Percentiles rank a stretch among this genome's conserved stretches.
These are phyloP conservation scores for Hemileia vastatrix DNA, from an alignment of 1,284 basidiomycete species.

Conservation along the genomic window DNA sequence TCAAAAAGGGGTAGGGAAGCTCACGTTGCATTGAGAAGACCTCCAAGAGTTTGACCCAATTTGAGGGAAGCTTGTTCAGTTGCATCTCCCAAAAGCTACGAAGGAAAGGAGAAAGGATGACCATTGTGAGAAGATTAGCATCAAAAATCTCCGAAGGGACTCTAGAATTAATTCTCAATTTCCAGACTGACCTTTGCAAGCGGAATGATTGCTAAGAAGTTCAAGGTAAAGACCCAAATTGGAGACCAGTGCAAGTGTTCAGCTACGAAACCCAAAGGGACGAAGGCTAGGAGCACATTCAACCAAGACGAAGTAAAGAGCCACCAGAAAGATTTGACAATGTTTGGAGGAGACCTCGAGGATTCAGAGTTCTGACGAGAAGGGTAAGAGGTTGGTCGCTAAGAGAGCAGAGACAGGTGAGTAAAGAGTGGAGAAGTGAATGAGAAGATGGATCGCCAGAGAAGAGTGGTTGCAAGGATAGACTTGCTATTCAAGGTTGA, in stretches of 20 bases:
- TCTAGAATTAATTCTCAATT: too few species aligned
- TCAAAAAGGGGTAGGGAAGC: neutral
- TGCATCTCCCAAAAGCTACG: constrained; percentile 69
- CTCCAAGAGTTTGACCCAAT: constrained; percentile 70
- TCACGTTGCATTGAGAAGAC: constrained; percentile 77
- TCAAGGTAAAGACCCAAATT: constrained; percentile 63
- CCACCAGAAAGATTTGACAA: constrained; percentile 57
- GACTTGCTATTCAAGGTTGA: too few species aligned
- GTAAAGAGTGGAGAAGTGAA: too few species aligned
- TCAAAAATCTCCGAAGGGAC: too few species aligned
- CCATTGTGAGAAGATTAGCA: too few species aligned
- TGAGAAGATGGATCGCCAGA: too few species aligned
- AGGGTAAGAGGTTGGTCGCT: too few species aligned
- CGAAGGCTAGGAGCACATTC: constrained; percentile 65
- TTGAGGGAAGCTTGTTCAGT: constrained; percentile 61
- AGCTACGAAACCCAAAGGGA: constrained; percentile 60
- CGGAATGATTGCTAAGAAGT: constrained; percentile 75
- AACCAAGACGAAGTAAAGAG: constrained; percentile 63
- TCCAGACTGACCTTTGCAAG: constrained; percentile 46
- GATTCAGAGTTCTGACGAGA: too few species aligned
- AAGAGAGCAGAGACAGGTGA: too few species aligned
- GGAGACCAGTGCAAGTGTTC: constrained; percentile 65
- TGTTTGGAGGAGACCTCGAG: too few species aligned
- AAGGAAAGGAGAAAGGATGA: constrained; percentile 45
- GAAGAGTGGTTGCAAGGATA: too few species aligned